Percentiles rank a stretch among this genome's conserved stretches.
phyloP scores from a whole-genome alignment of 2,329 filamentous ascomycete species.

The Lomentospora prolificans region DNA sequence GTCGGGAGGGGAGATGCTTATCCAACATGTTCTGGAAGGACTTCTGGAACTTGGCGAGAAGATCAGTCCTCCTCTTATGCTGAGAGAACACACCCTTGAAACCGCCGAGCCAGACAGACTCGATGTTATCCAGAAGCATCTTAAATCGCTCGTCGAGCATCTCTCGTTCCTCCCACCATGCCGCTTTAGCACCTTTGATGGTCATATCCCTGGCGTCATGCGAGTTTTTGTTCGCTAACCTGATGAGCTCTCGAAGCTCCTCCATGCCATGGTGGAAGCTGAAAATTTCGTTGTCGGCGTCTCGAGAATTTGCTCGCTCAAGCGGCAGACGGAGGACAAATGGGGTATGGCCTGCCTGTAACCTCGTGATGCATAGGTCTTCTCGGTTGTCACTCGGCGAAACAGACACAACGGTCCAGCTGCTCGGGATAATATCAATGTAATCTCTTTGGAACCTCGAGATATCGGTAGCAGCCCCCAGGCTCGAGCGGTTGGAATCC shows the following conservation, averaged over 20 bases:
- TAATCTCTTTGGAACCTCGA: conserved; percentile 67
- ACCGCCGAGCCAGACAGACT: conserved; percentile 88
- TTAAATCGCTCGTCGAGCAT: conserved; percentile 67
- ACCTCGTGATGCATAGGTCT: conserved; percentile 82
- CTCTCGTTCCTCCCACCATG: conserved; percentile 86
- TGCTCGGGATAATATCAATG: conserved; percentile 70
- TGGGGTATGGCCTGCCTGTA: conserved; percentile 64
- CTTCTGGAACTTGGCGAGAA: conserved; percentile 66
- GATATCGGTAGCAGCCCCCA: conserved; percentile 40
- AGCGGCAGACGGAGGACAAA: conserved; percentile 84
- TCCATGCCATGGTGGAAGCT: conserved; percentile 69
- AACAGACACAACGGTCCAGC: conserved; percentile 81
- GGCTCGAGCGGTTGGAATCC: conserved; percentile 27
- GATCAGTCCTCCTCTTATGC: conserved; percentile 48
- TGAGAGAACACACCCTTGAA: conserved; percentile 92
- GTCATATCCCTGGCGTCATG: conserved; percentile 63
- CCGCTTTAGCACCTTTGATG: conserved; percentile 62
- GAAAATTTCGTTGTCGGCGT: conserved; percentile 69
- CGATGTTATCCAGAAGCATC: conserved; percentile 73
- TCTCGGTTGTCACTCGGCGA: conserved; percentile 71
- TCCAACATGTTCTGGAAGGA: conserved; percentile 72
- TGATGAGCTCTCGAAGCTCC: conserved; percentile 76
- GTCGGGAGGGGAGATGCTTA: conserved; percentile 76
- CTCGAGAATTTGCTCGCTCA: conserved; percentile 69
- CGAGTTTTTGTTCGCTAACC: conserved; percentile 71